Evolutionary conservation across 305 asterid species (phyloP), one percentile per base, ranked within the genome.

Genomic region (Fraxinus nigra): DNA sequence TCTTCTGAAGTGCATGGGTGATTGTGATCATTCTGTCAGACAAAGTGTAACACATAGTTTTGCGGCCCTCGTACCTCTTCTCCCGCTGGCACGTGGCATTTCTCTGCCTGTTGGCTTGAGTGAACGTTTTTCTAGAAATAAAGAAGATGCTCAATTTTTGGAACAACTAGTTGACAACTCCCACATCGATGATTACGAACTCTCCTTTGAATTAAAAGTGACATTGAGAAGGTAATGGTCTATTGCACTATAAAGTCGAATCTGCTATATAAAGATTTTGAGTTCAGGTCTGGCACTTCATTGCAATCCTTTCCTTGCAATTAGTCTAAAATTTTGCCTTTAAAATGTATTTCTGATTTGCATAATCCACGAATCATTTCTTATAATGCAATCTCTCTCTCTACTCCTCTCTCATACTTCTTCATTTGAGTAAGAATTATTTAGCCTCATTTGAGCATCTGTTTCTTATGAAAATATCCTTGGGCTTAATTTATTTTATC

Each of bases 21-120:
- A 96, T 86, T 91, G 91, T 76, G 98, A 96, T 86, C 91, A 85
- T 85, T 93, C 99, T 80, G 98, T 96, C 85, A 91, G 99, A 88
- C 98, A 96, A 91, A 94, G 98, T 89, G 99, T 96, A 40, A 94
- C 99, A 40, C 98, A 91, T 82, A 93, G 98, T 89, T 96, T 96
- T 89, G 99, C 99, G 16, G 94, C 97, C 54, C 92, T 96, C 84
- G 98, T 96, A 81, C 99, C 99, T 79, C 94, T 93, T 87, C 95
- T 96, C 86, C 99, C 99, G 10, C 91, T 96, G 75, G 98, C 99
- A 20, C 98, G 97, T 77, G 98, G 98, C 85, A 82, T 91, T 75
- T 30, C 97, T 75, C 88, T 90, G 61, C 99, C 99, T 77, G 89
- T 85, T 90, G 95, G 96, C 65, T 88, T 94, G 85, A 85, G 93